Conservation (phyloP, 768 basidiomycete genomes). For the Paxillus involutus region DNA sequence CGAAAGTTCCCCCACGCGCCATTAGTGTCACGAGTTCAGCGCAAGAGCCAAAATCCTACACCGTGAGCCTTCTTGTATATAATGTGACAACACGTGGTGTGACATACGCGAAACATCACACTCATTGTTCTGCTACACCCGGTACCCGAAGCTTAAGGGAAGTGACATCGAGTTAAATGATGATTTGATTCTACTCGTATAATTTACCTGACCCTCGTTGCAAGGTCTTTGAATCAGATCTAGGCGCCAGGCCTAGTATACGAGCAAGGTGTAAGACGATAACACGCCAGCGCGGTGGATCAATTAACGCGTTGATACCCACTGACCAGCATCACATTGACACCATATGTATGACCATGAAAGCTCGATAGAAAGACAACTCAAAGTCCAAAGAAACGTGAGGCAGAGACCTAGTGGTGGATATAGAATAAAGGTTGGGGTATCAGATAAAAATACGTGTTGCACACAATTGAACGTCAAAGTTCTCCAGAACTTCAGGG, state of each 20-base stretch:
- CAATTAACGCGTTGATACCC: too few relatives aligned
- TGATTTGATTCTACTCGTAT: too few relatives aligned
- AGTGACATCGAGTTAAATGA: too few relatives aligned
- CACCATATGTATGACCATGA: too few relatives aligned
- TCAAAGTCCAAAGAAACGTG: background rate
- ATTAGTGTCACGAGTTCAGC: conserved; percentile 11
- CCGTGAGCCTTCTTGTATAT: conserved; percentile 2
- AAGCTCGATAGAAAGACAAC: too few relatives aligned
- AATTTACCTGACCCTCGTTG: too few relatives aligned
- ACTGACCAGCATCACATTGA: too few relatives aligned
- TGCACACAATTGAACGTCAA: conserved; percentile 7
- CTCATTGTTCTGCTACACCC: conserved; percentile 3
- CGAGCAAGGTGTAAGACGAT: too few relatives aligned
- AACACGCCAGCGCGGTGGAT: too few relatives aligned
- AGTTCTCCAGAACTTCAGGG: conserved; percentile 1
- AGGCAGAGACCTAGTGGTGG: background rate
- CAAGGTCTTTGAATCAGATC: too few relatives aligned
- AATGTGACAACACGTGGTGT: conserved; percentile 20
- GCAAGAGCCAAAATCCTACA: background rate
- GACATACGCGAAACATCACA: conserved; percentile 27
- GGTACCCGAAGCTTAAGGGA: too few relatives aligned
- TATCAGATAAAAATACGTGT: conserved; percentile 23
- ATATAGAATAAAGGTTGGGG: conserved; percentile 18
- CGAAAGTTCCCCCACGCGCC: conserved; percentile 55
- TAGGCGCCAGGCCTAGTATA: too few relatives aligned